Evolutionary conservation across 306 rosid genomes (phyloP).

Genomic region (Quercus robur): DNA sequence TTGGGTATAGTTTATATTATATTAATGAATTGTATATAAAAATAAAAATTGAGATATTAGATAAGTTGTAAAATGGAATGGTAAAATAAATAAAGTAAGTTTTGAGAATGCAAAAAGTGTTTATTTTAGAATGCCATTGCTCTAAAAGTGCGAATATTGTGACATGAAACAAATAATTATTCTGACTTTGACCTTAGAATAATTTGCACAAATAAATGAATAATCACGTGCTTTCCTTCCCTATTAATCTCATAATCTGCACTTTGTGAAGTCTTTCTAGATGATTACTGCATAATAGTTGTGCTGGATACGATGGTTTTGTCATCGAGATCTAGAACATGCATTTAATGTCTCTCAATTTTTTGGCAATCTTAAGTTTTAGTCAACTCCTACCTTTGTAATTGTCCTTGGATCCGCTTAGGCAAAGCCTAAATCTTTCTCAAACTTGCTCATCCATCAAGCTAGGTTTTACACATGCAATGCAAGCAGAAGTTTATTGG

Average conservation of each 20-base stretch:
- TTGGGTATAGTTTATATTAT: too few relatives aligned
- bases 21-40: too few relatives aligned
- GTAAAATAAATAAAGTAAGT: too few relatives aligned
- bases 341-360: not conserved
- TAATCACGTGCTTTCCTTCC: conserved; percentile 4
- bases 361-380: not conserved
- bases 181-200: not conserved
- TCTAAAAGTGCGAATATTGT: too few relatives aligned
- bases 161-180: too few relatives aligned
- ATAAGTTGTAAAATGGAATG: too few relatives aligned
- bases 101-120: too few relatives aligned
- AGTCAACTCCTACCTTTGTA: not conserved
- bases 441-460: conserved; percentile 9
- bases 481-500: not conserved
- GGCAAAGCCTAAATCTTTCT: not conserved
- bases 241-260: not conserved
- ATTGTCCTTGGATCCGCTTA: conserved; percentile 2
- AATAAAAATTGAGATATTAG: too few relatives aligned
- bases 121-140: too few relatives aligned
- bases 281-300: not conserved
- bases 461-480: conserved; percentile 18
- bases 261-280: not conserved
- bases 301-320: conserved; percentile 3
- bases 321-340: conserved; percentile 21
- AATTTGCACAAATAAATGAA: not conserved